Conservation (phyloP, 495 filamentous ascomycete genomes). For the Durotheca rogersii region DNA sequence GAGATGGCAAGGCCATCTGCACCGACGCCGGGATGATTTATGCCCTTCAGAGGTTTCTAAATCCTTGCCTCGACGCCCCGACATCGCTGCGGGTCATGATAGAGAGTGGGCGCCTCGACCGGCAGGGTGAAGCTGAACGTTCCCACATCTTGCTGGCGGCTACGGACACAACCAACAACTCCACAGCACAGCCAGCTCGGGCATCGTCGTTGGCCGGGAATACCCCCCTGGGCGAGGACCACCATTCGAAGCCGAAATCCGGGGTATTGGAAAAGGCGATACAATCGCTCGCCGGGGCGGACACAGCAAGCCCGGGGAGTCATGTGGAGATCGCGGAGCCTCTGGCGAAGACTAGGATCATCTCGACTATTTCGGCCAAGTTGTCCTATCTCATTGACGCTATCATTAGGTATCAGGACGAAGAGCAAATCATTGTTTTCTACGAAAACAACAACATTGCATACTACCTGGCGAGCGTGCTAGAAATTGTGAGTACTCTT, state of each 20-base stretch:
- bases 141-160: slow-evolving; percentile 27
- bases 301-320: slow-evolving; percentile 6
- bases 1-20: slow-evolving; percentile 38
- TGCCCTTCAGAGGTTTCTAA: slow-evolving; percentile 42
- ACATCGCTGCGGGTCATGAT: slow-evolving; percentile 39
- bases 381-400: slow-evolving; percentile 79
- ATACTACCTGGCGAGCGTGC: slow-evolving; percentile 75
- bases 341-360: slow-evolving; percentile 61
- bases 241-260: slow-evolving; percentile 29
- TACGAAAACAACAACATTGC: slow-evolving; percentile 87
- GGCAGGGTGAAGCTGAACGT: slow-evolving; percentile 38
- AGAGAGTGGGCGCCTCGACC: slow-evolving; percentile 39
- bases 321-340: slow-evolving; percentile 42
- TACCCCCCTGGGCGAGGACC: slow-evolving; percentile 37
- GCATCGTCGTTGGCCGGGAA: slow-evolving; percentile 41
- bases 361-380: slow-evolving; percentile 84
- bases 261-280: slow-evolving; percentile 18
- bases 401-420: slow-evolving; percentile 62
- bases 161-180: slow-evolving; percentile 8
- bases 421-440: slow-evolving; percentile 89
- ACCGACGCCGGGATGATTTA: slow-evolving; percentile 43
- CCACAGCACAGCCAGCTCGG: slow-evolving; percentile 2
- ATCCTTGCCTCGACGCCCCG: slow-evolving; percentile 41
- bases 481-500: slow-evolving; percentile 59
- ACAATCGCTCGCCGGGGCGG: not conserved